Percentiles rank a stretch among this genome's conserved stretches.
These are phyloP conservation scores for Rutstroemia sp. DNA, from an alignment of 2,329 filamentous ascomycete genomes.

Conservation along the genomic window DNA sequence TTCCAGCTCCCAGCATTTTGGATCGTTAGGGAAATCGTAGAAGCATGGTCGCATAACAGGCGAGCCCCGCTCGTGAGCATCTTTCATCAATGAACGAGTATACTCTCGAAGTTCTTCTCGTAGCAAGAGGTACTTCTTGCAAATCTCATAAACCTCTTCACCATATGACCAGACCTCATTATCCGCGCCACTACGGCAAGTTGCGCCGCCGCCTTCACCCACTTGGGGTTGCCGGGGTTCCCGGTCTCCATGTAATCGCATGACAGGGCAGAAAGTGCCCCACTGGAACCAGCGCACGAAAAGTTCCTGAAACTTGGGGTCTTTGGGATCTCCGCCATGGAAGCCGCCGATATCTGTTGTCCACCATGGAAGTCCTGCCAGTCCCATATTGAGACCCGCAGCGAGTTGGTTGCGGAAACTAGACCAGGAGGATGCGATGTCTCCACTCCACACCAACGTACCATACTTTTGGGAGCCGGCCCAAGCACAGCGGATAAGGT, in stretches of 20 bases:
- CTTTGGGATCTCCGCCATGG: constrained; percentile 52
- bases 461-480: constrained; percentile 56
- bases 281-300: constrained; percentile 65
- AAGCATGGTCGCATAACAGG: constrained; percentile 58
- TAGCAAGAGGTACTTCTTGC: constrained; percentile 49
- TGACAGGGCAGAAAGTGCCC: constrained; percentile 59
- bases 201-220: constrained; percentile 15
- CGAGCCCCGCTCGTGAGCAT: constrained; percentile 51
- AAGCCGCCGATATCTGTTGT: constrained; percentile 67
- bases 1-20: constrained; percentile 46
- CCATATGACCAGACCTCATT: constrained; percentile 65
- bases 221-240: constrained; percentile 46
- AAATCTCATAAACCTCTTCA: constrained; percentile 50
- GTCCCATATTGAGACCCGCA: constrained; percentile 58
- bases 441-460: constrained; percentile 59
- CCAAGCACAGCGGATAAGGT: constrained; percentile 50
- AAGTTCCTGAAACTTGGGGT: constrained; percentile 51
- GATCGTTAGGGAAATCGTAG: constrained; percentile 54
- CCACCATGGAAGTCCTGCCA: constrained; percentile 60
- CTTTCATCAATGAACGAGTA: constrained; percentile 48
- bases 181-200: constrained; percentile 35
- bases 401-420: constrained; percentile 52
- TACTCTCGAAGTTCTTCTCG: constrained; percentile 53
- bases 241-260: constrained; percentile 59
- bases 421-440: constrained; percentile 57